Base-by-base conservation (phyloP, 371 early-diverging fungal species). In the Batkoa obscura region DNA sequence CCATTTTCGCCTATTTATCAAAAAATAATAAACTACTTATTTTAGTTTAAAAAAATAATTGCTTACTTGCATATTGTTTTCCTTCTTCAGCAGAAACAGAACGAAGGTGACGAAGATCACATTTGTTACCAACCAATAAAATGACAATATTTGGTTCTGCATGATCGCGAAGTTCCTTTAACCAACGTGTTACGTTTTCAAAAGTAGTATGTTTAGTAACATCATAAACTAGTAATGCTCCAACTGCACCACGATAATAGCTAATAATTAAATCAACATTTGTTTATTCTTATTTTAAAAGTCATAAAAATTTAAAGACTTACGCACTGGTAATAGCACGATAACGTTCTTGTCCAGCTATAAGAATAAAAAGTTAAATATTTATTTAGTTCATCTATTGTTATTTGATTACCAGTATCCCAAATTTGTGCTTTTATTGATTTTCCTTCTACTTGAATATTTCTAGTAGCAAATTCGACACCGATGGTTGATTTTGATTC, bases 341-440 rank as follows among this genome's bases (percentile, higher is more conserved):
- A 71, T 88, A 88, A 60, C 88, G 81, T 68, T 88, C 88, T 69
- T 88, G 86, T 46, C 87, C 92, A 66, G 93, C 95, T 72, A 64
- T 34, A 58, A 51, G 32, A 45, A 54, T 41, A 37, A 30, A n/a
- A 47, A 41, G 3, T n/a, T 17, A 35, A 17, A 38, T 33, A 49
- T 35, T 37, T 2, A 37, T 17, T 55, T 41, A 8, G 42, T 46
- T 36, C 23, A 54, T 37, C 13, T 23, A 31, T 50, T 33, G 35
- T 12, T 47, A 50, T 35, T 55, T 33, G 51, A 56, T 65, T 67
- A 78, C 80, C 84, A 56, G 97, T 95, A 65, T 97, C 99, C 99
- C 99, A 99, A 63, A 99, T 98, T 71, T 99, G 99, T 36, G 98
- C 96, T 72, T 99, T 99, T 63, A 99, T 91, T 32, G 86, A 89